Evolutionary conservation across 2,329 filamentous ascomycete genomes (phyloP).

Genomic region (Trichoderma oligosporum): DNA sequence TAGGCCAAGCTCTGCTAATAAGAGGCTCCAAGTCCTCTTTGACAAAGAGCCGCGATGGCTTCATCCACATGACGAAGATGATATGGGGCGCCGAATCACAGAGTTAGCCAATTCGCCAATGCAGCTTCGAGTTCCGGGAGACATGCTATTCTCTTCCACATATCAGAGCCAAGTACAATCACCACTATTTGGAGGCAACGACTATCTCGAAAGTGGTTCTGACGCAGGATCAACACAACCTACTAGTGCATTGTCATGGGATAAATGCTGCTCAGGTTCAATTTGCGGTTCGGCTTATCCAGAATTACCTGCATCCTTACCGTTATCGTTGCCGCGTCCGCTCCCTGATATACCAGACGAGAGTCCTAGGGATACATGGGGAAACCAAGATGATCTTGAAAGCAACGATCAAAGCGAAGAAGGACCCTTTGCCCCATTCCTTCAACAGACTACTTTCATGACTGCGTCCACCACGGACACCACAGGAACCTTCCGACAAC

Average conservation of each 20-base stretch:
- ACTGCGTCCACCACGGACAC: slow-evolving; percentile 40
- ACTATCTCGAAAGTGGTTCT: not conserved
- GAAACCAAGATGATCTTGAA: not conserved
- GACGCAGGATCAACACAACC: not conserved
- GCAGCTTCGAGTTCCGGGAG: slow-evolving; percentile 22
- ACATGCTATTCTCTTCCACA: not conserved
- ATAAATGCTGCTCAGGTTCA: not conserved
- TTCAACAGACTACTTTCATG: slow-evolving; percentile 36
- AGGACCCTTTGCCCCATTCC: slow-evolving; percentile 27
- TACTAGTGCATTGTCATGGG: not conserved
- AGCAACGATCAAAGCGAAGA: not conserved
- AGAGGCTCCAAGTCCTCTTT: slow-evolving; percentile 53
- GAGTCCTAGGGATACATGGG: not conserved
- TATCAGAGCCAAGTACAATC: not conserved
- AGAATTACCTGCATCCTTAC: not conserved
- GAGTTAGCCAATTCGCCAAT: slow-evolving; percentile 41
- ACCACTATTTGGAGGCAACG: not conserved
- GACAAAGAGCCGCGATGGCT: slow-evolving; percentile 58
- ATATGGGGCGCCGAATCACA: slow-evolving; percentile 50
- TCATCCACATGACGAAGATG: slow-evolving; percentile 47
- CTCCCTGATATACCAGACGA: not conserved
- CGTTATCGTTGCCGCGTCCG: not conserved
- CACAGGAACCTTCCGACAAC: slow-evolving; percentile 34
- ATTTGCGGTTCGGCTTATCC: not conserved
- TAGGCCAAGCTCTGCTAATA: slow-evolving; percentile 56